Percentiles rank a stretch among this genome's conserved stretches.
Conservation (phyloP, 768 basidiomycete genomes). For the Sistotremastrum niveocremeum region DNA sequence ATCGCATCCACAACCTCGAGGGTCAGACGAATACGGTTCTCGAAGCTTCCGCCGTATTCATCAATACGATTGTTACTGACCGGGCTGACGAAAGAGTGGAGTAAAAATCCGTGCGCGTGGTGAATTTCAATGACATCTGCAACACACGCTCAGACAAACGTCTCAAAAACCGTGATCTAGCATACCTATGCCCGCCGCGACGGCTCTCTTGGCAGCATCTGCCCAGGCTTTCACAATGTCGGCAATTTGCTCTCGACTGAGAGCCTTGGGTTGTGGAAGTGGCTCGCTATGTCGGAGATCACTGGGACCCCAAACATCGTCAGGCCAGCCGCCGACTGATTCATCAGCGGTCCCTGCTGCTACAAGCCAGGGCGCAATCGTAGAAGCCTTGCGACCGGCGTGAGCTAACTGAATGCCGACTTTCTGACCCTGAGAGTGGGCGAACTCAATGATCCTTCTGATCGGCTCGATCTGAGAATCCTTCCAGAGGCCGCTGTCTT, state of each 20-base stretch:
- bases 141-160: too few species aligned
- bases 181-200: constrained; percentile 37
- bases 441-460: constrained; percentile 48
- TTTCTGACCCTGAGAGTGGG: constrained; percentile 56
- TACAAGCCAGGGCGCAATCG: constrained; percentile 45
- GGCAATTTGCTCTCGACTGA: constrained; percentile 44
- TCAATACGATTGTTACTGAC: constrained; percentile 49
- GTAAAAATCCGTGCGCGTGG: constrained; percentile 48
- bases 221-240: constrained; percentile 41
- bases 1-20: constrained; percentile 54
- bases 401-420: constrained; percentile 68
- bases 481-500: constrained; percentile 50
- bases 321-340: constrained; percentile 29
- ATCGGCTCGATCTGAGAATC: constrained; percentile 38
- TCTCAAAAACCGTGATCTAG: too few species aligned
- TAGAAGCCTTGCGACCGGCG: constrained; percentile 64
- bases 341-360: constrained; percentile 21
- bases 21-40: constrained; percentile 50
- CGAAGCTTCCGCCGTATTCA: constrained; percentile 57
- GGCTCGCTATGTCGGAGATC: constrained; percentile 27
- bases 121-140: constrained; percentile 40
- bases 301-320: constrained; percentile 45
- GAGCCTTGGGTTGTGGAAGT: constrained; percentile 40
- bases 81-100: constrained; percentile 47
- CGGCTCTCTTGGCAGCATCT: constrained; percentile 34